Conservation (phyloP, 495 filamentous ascomycete genomes). For the Penicillium antarcticum region DNA sequence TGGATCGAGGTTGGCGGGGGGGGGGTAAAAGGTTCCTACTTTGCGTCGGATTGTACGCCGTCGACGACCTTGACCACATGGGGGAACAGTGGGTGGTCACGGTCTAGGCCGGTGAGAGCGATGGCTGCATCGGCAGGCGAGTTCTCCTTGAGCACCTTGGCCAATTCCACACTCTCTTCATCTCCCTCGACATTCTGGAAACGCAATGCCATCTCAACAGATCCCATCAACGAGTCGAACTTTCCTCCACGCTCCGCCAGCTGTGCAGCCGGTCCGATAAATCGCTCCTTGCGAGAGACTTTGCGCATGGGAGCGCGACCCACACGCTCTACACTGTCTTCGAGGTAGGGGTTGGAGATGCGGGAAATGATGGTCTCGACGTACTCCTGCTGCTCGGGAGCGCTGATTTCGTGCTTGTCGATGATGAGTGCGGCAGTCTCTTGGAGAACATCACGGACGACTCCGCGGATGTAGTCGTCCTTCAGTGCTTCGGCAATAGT, state of each 20-base stretch:
- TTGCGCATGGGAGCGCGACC: slow-evolving; percentile 93
- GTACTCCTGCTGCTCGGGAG: slow-evolving; percentile 79
- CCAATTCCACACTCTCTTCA: slow-evolving; percentile 78
- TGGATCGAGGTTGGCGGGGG: not conserved
- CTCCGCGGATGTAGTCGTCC: slow-evolving; percentile 63
- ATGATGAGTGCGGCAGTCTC: slow-evolving; percentile 85
- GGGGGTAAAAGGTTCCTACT: slow-evolving; percentile 24
- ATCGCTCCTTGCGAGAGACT: slow-evolving; percentile 86
- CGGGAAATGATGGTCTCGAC: slow-evolving; percentile 87
- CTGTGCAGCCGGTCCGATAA: slow-evolving; percentile 86
- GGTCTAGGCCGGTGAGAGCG: slow-evolving; percentile 71
- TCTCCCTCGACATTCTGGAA: slow-evolving; percentile 92
- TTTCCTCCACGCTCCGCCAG: slow-evolving; percentile 74
- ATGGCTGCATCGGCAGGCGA: slow-evolving; percentile 63
- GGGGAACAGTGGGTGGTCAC: slow-evolving; percentile 67
- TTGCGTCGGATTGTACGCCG: slow-evolving; percentile 64
- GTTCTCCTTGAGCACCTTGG: slow-evolving; percentile 73
- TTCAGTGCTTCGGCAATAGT: slow-evolving; percentile 83
- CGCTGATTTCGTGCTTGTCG: slow-evolving; percentile 76
- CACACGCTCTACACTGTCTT: slow-evolving; percentile 91
- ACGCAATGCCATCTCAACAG: slow-evolving; percentile 80
- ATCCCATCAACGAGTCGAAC: slow-evolving; percentile 65
- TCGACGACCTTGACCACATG: slow-evolving; percentile 68
- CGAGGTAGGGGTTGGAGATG: slow-evolving; percentile 91
- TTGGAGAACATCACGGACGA: slow-evolving; percentile 69